Conservation (phyloP, 2,329 filamentous ascomycete genomes). For the Penicillium sp. region DNA sequence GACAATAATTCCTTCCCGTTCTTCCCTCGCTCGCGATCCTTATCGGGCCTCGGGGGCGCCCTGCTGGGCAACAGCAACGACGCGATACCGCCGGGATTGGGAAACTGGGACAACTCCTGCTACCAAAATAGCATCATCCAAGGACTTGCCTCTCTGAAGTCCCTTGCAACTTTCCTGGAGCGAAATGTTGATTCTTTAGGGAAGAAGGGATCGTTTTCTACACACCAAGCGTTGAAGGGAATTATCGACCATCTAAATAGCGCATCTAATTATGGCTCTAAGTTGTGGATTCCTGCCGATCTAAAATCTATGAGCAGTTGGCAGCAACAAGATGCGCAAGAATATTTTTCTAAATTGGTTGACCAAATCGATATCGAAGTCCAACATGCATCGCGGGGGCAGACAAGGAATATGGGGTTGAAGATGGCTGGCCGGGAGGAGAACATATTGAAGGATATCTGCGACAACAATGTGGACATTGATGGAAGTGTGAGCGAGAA, state of each 20-base stretch:
- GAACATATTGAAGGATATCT: slow-evolving; percentile 30
- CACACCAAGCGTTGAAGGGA: slow-evolving; percentile 59
- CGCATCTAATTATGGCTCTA: slow-evolving; percentile 68
- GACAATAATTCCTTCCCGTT: slow-evolving; percentile 62
- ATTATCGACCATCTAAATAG: slow-evolving; percentile 72
- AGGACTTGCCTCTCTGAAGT: slow-evolving; percentile 72
- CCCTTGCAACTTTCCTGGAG: slow-evolving; percentile 68
- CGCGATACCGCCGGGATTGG: slow-evolving; percentile 62
- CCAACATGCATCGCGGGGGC: slow-evolving; percentile 49
- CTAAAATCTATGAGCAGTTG: slow-evolving; percentile 92
- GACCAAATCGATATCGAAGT: slow-evolving; percentile 82
- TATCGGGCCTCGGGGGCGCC: slow-evolving; percentile 56
- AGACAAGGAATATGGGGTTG: slow-evolving; percentile 47
- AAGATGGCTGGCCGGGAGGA: slow-evolving; percentile 38
- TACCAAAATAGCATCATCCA: slow-evolving; percentile 97
- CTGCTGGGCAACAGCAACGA: slow-evolving; percentile 36
- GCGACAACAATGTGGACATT: slow-evolving; percentile 5
- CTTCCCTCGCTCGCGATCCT: slow-evolving; percentile 55
- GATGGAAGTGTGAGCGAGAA: slow-evolving; percentile 19
- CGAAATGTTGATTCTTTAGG: slow-evolving; percentile 40
- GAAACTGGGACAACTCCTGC: slow-evolving; percentile 93
- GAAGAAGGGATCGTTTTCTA: slow-evolving; percentile 43
- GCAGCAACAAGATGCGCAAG: slow-evolving; percentile 96
- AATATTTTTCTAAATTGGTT: slow-evolving; percentile 90
- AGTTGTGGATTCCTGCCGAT: slow-evolving; percentile 77